Conservation (phyloP, 495 filamentous ascomycete species). For the Aspergillus ellipticus region DNA sequence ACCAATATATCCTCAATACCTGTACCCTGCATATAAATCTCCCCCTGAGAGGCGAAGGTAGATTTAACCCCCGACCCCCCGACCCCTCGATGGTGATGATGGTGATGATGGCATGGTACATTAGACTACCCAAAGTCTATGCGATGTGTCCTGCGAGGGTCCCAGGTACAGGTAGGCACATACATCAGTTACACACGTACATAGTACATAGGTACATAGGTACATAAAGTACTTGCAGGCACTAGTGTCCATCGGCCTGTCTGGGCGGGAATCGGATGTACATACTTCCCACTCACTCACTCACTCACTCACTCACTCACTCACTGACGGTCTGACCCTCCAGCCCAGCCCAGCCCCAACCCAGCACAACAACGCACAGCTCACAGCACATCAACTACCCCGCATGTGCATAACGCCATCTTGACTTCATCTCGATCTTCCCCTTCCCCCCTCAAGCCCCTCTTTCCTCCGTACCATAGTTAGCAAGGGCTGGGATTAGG, state of each 20-base stretch:
- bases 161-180: too few species aligned
- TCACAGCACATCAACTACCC: slow-evolving; percentile 2
- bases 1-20: slow-evolving; percentile 1
- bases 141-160: slow-evolving; percentile 1
- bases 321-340: too few species aligned
- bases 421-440: slow-evolving; percentile 9
- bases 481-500: neutral
- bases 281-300: too few species aligned
- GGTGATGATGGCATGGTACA: slow-evolving; percentile 16
- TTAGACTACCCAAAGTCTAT: neutral
- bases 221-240: too few species aligned
- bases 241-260: neutral
- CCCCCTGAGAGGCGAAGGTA: neutral
- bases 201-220: neutral
- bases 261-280: too few species aligned
- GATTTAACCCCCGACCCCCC: neutral
- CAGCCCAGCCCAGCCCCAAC: too few species aligned
- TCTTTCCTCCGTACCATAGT: neutral
- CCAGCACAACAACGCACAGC: neutral
- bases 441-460: neutral
- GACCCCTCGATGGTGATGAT: too few species aligned
- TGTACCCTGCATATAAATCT: neutral
- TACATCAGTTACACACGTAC: neutral
- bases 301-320: too few species aligned
- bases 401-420: slow-evolving; percentile 12